Evolutionary conservation across 345 rosid genomes (phyloP).

Genomic region (Hibiscus trionum): DNA sequence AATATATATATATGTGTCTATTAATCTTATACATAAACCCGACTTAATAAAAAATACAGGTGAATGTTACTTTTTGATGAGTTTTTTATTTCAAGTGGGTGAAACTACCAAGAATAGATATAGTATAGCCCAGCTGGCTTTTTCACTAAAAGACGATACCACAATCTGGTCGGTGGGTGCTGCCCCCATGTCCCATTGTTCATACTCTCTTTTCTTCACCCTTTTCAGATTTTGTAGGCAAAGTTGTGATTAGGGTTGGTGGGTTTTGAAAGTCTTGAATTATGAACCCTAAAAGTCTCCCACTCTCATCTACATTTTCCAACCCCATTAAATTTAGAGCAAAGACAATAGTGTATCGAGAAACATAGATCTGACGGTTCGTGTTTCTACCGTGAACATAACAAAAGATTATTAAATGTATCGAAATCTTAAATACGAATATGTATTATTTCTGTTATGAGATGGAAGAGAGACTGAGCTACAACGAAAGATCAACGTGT

Average conservation of each 20-base stretch:
- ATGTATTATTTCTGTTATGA: not conserved
- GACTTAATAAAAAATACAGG: no score
- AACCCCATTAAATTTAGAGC: conserved; percentile 18
- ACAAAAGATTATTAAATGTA: not conserved
- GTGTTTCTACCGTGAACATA: not conserved
- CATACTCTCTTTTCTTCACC: not conserved
- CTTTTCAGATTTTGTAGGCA: conserved; percentile 11
- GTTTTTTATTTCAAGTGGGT: no score
- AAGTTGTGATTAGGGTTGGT: not conserved
- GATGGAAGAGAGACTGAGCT: not conserved
- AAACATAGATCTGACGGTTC: not conserved
- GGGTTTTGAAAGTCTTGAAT: conserved; percentile 3
- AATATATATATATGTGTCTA: no score
- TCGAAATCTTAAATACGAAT: not conserved
- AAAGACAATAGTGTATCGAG: not conserved
- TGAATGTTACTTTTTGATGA: no score
- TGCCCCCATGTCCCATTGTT: not conserved
- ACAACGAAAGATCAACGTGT: conserved; percentile 6
- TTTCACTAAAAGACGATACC: conserved; percentile 10
- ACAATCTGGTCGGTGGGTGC: conserved; percentile 11
- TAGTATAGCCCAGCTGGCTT: no score
- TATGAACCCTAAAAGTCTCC: not conserved
- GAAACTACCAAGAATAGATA: no score
- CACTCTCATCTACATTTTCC: not conserved
- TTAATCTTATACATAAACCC: no score